Evolutionary conservation across 2,329 filamentous ascomycete species (phyloP).

Genomic region (Lachnellula subtilissima): DNA sequence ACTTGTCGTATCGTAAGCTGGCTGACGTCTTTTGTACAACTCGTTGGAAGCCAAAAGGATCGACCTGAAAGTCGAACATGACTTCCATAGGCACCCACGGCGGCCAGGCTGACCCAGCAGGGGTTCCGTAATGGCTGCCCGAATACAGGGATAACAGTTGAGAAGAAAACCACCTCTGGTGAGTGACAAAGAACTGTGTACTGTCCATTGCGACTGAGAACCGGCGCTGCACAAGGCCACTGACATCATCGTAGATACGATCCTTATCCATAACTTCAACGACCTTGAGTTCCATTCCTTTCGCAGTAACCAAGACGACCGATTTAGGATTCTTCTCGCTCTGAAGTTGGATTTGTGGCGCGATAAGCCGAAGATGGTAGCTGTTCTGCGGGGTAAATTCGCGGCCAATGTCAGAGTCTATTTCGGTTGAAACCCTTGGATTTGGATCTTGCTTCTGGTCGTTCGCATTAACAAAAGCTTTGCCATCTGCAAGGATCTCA

Average conservation of each 20-base stretch:
- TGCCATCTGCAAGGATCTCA: constrained; percentile 77
- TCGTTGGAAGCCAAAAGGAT: constrained; percentile 95
- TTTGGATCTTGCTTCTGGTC: constrained; percentile 38
- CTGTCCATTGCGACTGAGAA: constrained; percentile 96
- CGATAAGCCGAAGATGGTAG: constrained; percentile 91
- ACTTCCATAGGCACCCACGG: constrained; percentile 98
- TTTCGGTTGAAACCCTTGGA: constrained; percentile 46
- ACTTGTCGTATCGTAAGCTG: constrained; percentile 92
- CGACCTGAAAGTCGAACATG: constrained; percentile 92
- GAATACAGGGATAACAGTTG: constrained; percentile 89
- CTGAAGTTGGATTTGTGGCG: constrained; percentile 95
- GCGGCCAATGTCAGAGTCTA: constrained; percentile 71
- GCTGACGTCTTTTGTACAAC: constrained; percentile 97
- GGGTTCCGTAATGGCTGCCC: constrained; percentile 85
- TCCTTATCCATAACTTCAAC: constrained; percentile 98
- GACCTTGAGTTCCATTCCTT: constrained; percentile 97
- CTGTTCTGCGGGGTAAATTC: constrained; percentile 90
- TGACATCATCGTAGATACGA: constrained; percentile 85
- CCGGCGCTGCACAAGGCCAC: constrained; percentile 87
- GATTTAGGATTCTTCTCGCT: constrained; percentile 98
- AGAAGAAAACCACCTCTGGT: constrained; percentile 81
- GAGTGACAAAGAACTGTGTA: constrained; percentile 95
- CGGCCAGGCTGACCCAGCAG: constrained; percentile 83
- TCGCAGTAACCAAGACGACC: constrained; percentile 92
- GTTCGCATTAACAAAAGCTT: constrained; percentile 72